phyloP scores from a whole-genome alignment of 441 rosid species.

The Erodium moschatum region DNA sequence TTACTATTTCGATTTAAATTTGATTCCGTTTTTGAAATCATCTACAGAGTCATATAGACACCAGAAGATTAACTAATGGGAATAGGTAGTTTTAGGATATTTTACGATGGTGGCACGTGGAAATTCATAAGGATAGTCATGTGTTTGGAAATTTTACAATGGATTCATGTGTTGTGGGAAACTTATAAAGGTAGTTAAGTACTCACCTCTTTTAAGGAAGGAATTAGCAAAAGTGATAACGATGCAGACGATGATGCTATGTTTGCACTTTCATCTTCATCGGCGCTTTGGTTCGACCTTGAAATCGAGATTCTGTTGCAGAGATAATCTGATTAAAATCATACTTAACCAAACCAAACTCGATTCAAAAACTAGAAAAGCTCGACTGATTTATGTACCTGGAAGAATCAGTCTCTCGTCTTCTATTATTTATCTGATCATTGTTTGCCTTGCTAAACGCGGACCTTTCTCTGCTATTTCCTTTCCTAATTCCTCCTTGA shows the following conservation, averaged over 20 bases:
- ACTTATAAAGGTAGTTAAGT: not conserved
- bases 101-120: too few relatives aligned
- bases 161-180: too few relatives aligned
- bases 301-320: conserved; percentile 43
- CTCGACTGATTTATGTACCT: conserved; percentile 38
- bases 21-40: too few relatives aligned
- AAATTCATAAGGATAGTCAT: too few relatives aligned
- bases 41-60: too few relatives aligned
- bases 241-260: conserved; percentile 51
- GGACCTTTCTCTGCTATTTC: conserved; percentile 63
- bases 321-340: conserved; percentile 17
- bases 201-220: conserved; percentile 74
- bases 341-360: conserved; percentile 12
- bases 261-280: conserved; percentile 61
- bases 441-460: conserved; percentile 43
- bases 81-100: too few relatives aligned
- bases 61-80: too few relatives aligned
- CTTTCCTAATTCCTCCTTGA: conserved; percentile 62
- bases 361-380: conserved; percentile 11
- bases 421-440: conserved; percentile 45
- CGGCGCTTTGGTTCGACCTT: conserved; percentile 43
- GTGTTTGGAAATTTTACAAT: too few relatives aligned
- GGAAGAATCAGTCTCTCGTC: conserved; percentile 61
- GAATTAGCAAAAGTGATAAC: conserved; percentile 65
- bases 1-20: too few relatives aligned